Evolutionary conservation across 129 eudicot species (phyloP).

Genomic region (Centella asiatica): DNA sequence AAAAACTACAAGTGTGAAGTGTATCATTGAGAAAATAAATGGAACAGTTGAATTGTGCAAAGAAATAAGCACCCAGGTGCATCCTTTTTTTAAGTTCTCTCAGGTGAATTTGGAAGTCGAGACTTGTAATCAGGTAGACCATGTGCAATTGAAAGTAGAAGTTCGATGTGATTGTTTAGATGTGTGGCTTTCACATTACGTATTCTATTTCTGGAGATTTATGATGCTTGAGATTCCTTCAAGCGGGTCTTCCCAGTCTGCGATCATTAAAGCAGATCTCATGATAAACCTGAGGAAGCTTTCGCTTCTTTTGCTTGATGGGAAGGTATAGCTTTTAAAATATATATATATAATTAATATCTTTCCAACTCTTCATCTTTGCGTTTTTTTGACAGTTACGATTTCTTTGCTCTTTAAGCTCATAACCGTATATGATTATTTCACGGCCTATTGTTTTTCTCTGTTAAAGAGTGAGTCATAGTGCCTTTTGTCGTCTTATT

Average conservation of each 20-base stretch:
- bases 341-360: no score
- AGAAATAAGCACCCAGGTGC: constrained; percentile 32
- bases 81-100: constrained; percentile 68
- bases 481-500: not conserved
- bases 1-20: constrained; percentile 28
- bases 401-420: no score
- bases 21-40: constrained; percentile 38
- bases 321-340: constrained; percentile 84
- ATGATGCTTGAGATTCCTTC: constrained; percentile 35
- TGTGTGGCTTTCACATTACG: constrained; percentile 63
- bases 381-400: not conserved
- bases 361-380: not conserved
- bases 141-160: constrained; percentile 29
- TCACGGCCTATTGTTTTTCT: not conserved
- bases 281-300: constrained; percentile 44
- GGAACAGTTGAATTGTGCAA: constrained; percentile 46
- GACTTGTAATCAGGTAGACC: constrained; percentile 23
- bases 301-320: constrained; percentile 73
- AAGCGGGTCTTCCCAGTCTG: constrained; percentile 28
- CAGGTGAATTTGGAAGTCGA: constrained; percentile 49
- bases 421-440: not conserved
- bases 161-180: constrained; percentile 52
- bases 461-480: constrained; percentile 1
- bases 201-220: constrained; percentile 45
- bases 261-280: constrained; percentile 29